Evolutionary conservation across 495 filamentous ascomycete genomes (phyloP).

Genomic region (Hamigera avellanea): DNA sequence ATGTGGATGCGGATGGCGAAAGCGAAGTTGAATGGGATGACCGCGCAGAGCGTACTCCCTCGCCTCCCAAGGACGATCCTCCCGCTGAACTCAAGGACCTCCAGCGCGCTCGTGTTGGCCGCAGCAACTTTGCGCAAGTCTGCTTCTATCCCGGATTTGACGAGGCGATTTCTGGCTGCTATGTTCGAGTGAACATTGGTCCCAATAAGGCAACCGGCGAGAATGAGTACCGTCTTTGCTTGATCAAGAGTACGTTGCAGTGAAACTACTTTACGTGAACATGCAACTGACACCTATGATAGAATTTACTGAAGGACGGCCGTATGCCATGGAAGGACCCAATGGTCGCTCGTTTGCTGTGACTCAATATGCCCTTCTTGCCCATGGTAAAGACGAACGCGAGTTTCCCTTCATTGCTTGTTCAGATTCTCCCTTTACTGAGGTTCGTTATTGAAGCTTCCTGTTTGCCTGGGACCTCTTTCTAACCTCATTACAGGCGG

Average conservation of each 20-base stretch:
- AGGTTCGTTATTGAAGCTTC: constrained; percentile 36
- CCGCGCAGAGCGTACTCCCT: constrained; percentile 28
- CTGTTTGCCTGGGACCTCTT: not conserved
- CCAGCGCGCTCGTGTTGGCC: constrained; percentile 68
- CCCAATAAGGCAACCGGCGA: constrained; percentile 52
- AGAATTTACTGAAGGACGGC: constrained; percentile 68
- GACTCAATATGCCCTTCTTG: constrained; percentile 60
- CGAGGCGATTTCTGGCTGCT: constrained; percentile 65
- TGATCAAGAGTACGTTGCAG: constrained; percentile 61
- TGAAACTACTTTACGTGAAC: not conserved
- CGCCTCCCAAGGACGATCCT: constrained; percentile 38
- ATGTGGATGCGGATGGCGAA: constrained; percentile 60
- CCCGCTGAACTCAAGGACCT: constrained; percentile 68
- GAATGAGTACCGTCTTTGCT: constrained; percentile 71
- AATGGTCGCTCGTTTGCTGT: constrained; percentile 64
- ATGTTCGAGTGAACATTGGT: constrained; percentile 69
- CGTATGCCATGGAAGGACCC: constrained; percentile 62
- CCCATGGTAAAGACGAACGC: constrained; percentile 65
- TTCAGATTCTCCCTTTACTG: constrained; percentile 63
- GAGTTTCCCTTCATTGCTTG: constrained; percentile 76
- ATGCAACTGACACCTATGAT: constrained; percentile 18
- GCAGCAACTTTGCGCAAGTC: constrained; percentile 69
- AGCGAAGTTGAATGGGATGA: constrained; percentile 72
- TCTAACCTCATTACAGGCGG: constrained; percentile 41
- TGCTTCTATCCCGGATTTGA: constrained; percentile 89